Evolutionary conservation across 192 early-diverging fungal genomes (phyloP), one percentile per base, ranked within the genome.

Genomic region (Backusella liffmaniae): DNA sequence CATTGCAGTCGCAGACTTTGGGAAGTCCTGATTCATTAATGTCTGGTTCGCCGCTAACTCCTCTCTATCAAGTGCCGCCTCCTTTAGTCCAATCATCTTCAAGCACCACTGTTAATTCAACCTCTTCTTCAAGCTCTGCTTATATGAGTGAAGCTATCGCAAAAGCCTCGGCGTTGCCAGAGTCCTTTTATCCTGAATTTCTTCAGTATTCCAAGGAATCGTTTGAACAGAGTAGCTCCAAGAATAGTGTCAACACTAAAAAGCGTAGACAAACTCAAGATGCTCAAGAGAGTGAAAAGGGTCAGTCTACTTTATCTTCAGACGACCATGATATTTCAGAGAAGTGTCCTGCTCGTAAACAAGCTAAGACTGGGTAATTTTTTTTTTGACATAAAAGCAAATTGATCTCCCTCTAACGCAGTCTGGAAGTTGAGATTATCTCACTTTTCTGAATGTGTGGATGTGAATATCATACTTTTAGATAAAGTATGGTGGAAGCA

Each of bases 121-220:
- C 46, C 66, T 73, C 81, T 26, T 65, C 74, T 35, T 65, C 79
- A 15, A 53, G 71, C 21, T 56, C 79, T 15, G 53, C 72, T 30
- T 78, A 70, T 73, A 49, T 83, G 8, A 83, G 46, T 44, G 82
- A 83, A 71, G 77, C 78, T 3, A 80, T 73, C 37, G 82, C 82
- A 44, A 83, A 83, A 72, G 82, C 78, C 12, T 81, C 82, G 4
- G 73, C 82, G 12, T 70, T 83, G 23, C 82, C 82, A 29, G 82
- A 83, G 39, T 72, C 78, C 4, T 83, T 83, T 46, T 83, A 79
- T 44, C 82, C 82, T 21, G 82, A 83, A 41, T 83, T 83, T 30
- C 49, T 79, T 5, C 78, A 83, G 34, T 83, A 83, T 77, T 79
- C 78, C 35, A 83, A 83, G 23, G 82, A 83, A 53, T 72, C 82